phyloP scores from a whole-genome alignment of 192 early-diverging fungal genomes.

The Glomus cerebriforme region DNA sequence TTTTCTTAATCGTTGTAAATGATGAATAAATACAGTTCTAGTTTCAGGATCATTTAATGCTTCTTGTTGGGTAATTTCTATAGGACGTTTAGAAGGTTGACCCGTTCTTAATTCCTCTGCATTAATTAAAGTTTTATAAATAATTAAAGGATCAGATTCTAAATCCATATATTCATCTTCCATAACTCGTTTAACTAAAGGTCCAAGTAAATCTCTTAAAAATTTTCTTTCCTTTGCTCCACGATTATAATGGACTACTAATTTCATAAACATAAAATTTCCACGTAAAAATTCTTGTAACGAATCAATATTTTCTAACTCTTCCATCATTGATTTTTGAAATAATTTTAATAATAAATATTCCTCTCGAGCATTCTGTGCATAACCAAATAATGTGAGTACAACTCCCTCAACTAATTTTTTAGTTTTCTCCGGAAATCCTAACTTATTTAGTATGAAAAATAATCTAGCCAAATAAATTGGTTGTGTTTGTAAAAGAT shows the following conservation, averaged over 20 bases:
- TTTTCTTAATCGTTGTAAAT: constrained; percentile 75
- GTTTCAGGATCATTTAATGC: constrained; percentile 84
- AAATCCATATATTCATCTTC: constrained; percentile 79
- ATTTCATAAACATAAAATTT: constrained; percentile 97
- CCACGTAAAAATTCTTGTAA: constrained; percentile 91
- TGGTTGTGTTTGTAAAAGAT: constrained; percentile 96
- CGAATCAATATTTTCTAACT: constrained; percentile 81
- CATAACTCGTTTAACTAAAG: constrained; percentile 79
- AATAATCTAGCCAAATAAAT: constrained; percentile 86
- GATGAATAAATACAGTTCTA: constrained; percentile 62
- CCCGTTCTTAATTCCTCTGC: constrained; percentile 91
- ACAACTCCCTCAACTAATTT: constrained; percentile 90
- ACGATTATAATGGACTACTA: constrained; percentile 93
- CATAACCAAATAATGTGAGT: constrained; percentile 94
- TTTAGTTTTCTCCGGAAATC: constrained; percentile 61
- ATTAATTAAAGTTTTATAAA: constrained; percentile 86
- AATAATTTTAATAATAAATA: constrained; percentile 94
- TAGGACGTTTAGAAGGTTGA: constrained; percentile 69
- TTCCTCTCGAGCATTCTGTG: constrained; percentile 95
- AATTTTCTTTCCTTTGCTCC: constrained; percentile 95
- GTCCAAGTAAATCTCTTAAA: constrained; percentile 81
- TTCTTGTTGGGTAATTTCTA: constrained; percentile 77
- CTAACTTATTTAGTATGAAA: constrained; percentile 84
- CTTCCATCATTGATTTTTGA: constrained; percentile 85
- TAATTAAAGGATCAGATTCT: constrained; percentile 82